Evolutionary conservation across 495 filamentous ascomycete species (phyloP).

Genomic region (Talaromyces thailandensis): DNA sequence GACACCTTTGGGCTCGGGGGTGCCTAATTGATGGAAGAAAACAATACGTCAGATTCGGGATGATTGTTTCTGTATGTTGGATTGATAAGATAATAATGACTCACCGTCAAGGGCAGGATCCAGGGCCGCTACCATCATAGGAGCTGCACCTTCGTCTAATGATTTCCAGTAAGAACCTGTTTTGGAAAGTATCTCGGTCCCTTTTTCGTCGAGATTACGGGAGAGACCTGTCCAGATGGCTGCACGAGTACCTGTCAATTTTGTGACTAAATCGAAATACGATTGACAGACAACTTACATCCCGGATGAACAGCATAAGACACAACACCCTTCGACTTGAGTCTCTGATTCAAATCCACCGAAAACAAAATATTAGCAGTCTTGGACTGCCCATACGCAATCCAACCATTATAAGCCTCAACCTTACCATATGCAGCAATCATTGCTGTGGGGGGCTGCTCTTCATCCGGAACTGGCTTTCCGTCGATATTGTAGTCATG

Average conservation of each 20-base stretch:
- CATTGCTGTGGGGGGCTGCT: conserved; percentile 10
- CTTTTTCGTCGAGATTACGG: conserved; percentile 13
- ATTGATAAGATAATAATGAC: background rate
- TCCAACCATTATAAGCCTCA: conserved; percentile 19
- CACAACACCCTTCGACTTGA: conserved; percentile 11
- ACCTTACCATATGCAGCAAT: conserved; percentile 11
- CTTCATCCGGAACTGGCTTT: conserved; percentile 11
- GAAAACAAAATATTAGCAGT: conserved; percentile 51
- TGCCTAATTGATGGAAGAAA: background rate
- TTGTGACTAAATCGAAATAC: background rate
- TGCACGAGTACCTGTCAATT: background rate
- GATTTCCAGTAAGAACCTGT: conserved; percentile 29
- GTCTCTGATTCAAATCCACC: conserved; percentile 7
- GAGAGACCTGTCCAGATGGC: conserved; percentile 15
- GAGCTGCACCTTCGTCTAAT: conserved; percentile 42
- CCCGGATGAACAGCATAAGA: conserved; percentile 19
- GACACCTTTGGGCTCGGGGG: conserved; percentile 10
- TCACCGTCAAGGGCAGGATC: conserved; percentile 40
- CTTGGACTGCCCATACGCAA: conserved; percentile 55
- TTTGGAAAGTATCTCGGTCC: conserved; percentile 11
- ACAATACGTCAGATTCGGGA: background rate
- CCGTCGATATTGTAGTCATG: conserved; percentile 11
- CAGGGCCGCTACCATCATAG: conserved; percentile 45
- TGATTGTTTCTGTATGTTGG: background rate
- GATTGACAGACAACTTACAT: conserved; percentile 9